A percentile compares a stretch with the other conserved stretches of the same genome.
Evolutionary conservation across 2,329 filamentous ascomycete genomes (phyloP).

Genomic region (Talaromyces rugulosus): DNA sequence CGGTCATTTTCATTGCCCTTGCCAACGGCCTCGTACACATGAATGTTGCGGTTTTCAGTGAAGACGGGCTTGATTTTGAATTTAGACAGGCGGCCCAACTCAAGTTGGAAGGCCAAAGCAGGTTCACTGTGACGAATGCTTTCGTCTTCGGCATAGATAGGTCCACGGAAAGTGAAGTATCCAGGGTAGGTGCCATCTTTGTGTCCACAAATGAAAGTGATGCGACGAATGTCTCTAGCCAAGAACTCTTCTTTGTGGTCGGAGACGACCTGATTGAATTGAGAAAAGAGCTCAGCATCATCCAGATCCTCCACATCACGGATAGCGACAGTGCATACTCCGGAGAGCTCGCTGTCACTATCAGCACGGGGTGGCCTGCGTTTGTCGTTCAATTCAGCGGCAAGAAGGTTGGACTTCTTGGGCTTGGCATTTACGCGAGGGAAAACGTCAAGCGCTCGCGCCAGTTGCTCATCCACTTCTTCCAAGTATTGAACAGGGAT

Average conservation of each 20-base stretch:
- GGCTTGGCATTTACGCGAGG: constrained; percentile 55
- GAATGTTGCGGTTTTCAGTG: constrained; percentile 98
- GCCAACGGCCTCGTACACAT: constrained; percentile 94
- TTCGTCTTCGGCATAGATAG: constrained; percentile 81
- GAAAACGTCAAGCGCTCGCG: constrained; percentile 79
- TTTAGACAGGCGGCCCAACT: constrained; percentile 87
- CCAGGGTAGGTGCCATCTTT: constrained; percentile 91
- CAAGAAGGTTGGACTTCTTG: constrained; percentile 60
- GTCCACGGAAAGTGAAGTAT: constrained; percentile 98
- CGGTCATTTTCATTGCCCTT: constrained; percentile 86
- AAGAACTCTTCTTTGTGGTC: constrained; percentile 81
- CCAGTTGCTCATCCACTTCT: constrained; percentile 82
- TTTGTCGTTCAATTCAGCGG: constrained; percentile 67
- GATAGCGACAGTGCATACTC: constrained; percentile 88
- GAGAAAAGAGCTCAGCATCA: constrained; percentile 73
- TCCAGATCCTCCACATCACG: constrained; percentile 79
- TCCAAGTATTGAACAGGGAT: constrained; percentile 91
- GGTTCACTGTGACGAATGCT: constrained; percentile 97
- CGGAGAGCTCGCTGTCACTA: constrained; percentile 72
- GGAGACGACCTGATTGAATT: constrained; percentile 71
- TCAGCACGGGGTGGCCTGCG: constrained; percentile 57
- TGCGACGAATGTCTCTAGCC: constrained; percentile 73
- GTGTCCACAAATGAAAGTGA: constrained; percentile 95
- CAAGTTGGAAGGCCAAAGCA: constrained; percentile 95
- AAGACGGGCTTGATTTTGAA: constrained; percentile 98